Conservation (phyloP, 768 basidiomycete species). For the Trametes gibbosa region DNA sequence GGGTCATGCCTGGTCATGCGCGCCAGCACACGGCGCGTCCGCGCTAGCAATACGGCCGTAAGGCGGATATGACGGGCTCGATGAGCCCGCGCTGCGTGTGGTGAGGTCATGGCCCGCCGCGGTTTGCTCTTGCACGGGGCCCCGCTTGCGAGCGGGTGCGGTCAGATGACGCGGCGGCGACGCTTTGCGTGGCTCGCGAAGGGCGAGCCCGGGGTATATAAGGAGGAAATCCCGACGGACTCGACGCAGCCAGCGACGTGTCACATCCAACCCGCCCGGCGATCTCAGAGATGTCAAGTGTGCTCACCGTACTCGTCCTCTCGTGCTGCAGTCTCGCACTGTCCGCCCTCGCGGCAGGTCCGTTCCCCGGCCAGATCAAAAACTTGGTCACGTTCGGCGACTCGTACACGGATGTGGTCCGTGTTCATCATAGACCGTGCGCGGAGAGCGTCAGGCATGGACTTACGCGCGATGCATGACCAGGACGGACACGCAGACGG, state of each 20-base stretch:
- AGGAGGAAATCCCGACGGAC: neutral
- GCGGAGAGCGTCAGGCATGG: constrained; percentile 40
- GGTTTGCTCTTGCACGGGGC: neutral
- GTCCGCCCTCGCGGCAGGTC: constrained; percentile 17
- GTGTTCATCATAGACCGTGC: constrained; percentile 27
- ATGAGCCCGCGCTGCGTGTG: neutral
- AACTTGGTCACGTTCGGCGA: constrained; percentile 69
- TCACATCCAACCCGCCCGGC: neutral
- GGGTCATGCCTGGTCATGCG: constrained; percentile 1
- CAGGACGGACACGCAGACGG: constrained; percentile 31
- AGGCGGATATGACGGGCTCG: neutral
- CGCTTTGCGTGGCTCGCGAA: neutral
- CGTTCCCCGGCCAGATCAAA: constrained; percentile 47
- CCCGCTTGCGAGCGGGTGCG: neutral
- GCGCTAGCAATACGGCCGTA: neutral
- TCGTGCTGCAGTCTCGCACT: neutral
- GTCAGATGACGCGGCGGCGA: neutral
- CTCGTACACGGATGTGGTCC: constrained; percentile 56
- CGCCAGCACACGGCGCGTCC: neutral
- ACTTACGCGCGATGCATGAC: too few relatives aligned
- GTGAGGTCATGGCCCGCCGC: neutral
- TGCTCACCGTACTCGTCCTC: neutral
- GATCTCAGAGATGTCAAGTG: neutral
- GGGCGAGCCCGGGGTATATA: neutral
- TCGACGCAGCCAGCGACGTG: neutral